Evolutionary conservation across 2,329 filamentous ascomycete species (phyloP), one percentile per base, ranked within the genome.

Genomic region (Myriosclerotinia duriaeana): DNA sequence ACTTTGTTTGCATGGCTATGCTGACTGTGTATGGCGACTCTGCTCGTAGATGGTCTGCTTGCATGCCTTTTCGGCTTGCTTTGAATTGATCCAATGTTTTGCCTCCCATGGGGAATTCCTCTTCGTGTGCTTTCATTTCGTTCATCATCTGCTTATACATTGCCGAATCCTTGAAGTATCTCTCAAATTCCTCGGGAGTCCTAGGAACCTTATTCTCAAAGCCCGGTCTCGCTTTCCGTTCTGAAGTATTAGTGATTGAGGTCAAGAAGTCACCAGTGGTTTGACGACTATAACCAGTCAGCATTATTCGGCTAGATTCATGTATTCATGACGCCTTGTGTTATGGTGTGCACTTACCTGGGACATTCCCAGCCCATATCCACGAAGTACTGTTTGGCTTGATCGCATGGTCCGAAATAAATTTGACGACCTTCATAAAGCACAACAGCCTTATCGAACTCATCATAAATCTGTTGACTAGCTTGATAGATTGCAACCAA

Each of bases 11-110:
- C 78, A 94, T 88, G 2, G 69, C 66, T 71, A 89, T 91, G 0
- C 91, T 94, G 53, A 97, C 81, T 0, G 92, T 97, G 77, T 89
- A 97, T 0, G 93, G 92, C 1, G 92, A 96, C 76, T 86, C 86
- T 59, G 83, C 77, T 3, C 91, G 89, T 75, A 85, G 83, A 38
- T 78, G 74, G 74, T 81, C 84, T 70, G 86, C 83, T 68, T 77
- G 73, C 72, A 74, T 74, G 14, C 66, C 71, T 46, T 74, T 73
- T 50, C 69, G 73, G 72, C 58, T 78, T 71, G 66, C 70, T 66
- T 80, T 77, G 17, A 82, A 76, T 12, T 82, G 77, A 22, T 78
- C 70, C 46, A 77, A 65, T 17, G 73, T 77, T 15, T 73, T 73
- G 0, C 76, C 76, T 5, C 74, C 74, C 56, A 78, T 70, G 1